A percentile compares a stretch with the other conserved stretches of the same genome.
phyloP scores from a whole-genome alignment of 345 rosid genomes.

The Murraya paniculata region DNA sequence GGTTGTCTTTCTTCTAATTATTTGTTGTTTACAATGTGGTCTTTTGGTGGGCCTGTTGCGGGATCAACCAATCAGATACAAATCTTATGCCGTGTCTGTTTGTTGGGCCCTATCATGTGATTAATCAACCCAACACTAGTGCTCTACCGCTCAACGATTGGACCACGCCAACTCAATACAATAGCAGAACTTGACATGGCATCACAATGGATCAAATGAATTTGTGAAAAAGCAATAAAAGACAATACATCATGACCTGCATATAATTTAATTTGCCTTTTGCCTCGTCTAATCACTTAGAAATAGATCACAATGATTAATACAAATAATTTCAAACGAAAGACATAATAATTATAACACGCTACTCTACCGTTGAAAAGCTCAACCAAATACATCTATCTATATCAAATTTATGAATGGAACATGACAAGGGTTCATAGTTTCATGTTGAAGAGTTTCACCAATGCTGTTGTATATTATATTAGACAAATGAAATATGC shows the following conservation, averaged over 20 bases:
- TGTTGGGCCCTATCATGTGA: slow-evolving; percentile 24
- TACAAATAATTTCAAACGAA: too few species aligned
- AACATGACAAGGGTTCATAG: background rate
- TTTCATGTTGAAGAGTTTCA: background rate
- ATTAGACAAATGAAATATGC: background rate
- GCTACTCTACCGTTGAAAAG: background rate
- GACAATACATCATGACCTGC: background rate
- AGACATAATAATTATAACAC: background rate
- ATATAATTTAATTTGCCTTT: too few species aligned
- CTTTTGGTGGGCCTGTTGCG: background rate
- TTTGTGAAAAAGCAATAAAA: background rate
- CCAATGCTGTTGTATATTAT: background rate
- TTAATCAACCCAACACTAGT: slow-evolving; percentile 6
- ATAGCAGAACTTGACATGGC: background rate
- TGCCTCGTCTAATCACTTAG: too few species aligned
- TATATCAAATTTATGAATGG: background rate
- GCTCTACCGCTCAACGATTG: background rate
- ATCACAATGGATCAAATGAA: slow-evolving; percentile 11
- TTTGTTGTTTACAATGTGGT: background rate
- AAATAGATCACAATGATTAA: too few species aligned
- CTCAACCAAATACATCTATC: background rate
- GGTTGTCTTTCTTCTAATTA: background rate
- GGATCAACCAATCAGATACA: background rate
- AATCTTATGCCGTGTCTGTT: slow-evolving; percentile 13
- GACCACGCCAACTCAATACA: slow-evolving; percentile 18